Evolutionary conservation across 345 rosid species (phyloP).

Genomic region (Jatropha curcas): DNA sequence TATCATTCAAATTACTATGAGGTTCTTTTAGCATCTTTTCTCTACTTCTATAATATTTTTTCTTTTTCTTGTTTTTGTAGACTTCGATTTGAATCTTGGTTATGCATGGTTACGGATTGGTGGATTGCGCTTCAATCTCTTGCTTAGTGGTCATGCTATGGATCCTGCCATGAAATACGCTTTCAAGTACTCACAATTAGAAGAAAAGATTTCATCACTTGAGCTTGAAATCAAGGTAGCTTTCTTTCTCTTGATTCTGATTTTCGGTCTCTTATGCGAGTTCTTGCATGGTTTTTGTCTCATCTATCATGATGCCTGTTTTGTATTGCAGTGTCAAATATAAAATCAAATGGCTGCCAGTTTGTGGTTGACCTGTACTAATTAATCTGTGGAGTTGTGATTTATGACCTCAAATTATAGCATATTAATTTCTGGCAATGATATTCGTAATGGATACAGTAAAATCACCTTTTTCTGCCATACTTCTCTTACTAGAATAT

Average conservation of each 20-base stretch:
- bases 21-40: not conserved
- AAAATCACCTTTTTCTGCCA: too few species aligned
- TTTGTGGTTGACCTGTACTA: not conserved
- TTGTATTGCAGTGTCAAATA: not conserved
- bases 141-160: conserved; percentile 59
- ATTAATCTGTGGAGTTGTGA: not conserved
- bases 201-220: conserved; percentile 57
- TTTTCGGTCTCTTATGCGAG: not conserved
- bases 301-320: not conserved
- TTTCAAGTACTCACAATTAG: conserved; percentile 52
- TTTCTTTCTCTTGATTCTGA: not conserved
- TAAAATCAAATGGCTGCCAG: not conserved
- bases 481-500: not conserved
- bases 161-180: conserved; percentile 82
- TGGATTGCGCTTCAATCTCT: conserved; percentile 67
- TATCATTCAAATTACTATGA: not conserved
- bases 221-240: conserved; percentile 75
- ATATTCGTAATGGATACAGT: not conserved
- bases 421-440: not conserved
- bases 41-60: not conserved
- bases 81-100: conserved; percentile 52
- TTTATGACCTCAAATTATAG: not conserved
- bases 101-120: conserved; percentile 76
- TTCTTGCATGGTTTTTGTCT: not conserved
- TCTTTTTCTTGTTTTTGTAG: conserved; percentile 36